Base-by-base conservation (phyloP, 495 filamentous ascomycete genomes). In the Cryomyces minteri region DNA sequence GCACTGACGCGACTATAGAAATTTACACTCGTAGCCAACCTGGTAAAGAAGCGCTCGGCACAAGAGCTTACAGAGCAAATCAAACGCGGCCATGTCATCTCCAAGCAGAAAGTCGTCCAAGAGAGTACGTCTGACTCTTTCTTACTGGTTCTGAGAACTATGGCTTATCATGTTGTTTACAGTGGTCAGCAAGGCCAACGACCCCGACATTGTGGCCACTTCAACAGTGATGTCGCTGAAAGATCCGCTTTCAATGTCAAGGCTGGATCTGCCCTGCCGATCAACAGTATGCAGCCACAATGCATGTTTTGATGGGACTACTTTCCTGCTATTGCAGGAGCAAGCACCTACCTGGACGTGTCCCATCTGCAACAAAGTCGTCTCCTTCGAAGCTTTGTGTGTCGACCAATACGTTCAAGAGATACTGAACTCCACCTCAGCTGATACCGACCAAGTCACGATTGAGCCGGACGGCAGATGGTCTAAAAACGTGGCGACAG, bases 281-380 rank as follows among this genome's bases (percentile, higher is more conserved):
- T 86, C 82, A 2, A 68, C 75, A 6, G 56, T 77, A 25, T 98
- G 90, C 59, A 80, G 71, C 6, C 90, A 98, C 62, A 86, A 88
- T 37, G 84, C 90, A 53, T 96, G 90, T 55, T 96, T 96, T 57
- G 90, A 98, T 60, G 90, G 80, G n/a, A 76, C 75, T 3, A 92
- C 85, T 3, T 98, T 94, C 52, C 67, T 98, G 10, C 84, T 94
- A 52, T 58, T 98, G 34, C 87, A 95, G 55, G 87, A 95, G 58
- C 90, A 98, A 66, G 88, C 84, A 0, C 88, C 90, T 18, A 88
- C 86, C 8, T 98, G 90, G 90, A 67, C 74, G 18, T 98, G 90
- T 54, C 90, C 90, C 6, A 79, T 94, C 29, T 98, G 90, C 63
- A 84, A 77, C 57, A 92, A 94, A 52, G 62, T 74, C 0, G 76